Percentiles rank a stretch among this genome's conserved stretches.
phyloP scores from a whole-genome alignment of 1,284 basidiomycete species.

The Sphaerobolus stellatus region DNA sequence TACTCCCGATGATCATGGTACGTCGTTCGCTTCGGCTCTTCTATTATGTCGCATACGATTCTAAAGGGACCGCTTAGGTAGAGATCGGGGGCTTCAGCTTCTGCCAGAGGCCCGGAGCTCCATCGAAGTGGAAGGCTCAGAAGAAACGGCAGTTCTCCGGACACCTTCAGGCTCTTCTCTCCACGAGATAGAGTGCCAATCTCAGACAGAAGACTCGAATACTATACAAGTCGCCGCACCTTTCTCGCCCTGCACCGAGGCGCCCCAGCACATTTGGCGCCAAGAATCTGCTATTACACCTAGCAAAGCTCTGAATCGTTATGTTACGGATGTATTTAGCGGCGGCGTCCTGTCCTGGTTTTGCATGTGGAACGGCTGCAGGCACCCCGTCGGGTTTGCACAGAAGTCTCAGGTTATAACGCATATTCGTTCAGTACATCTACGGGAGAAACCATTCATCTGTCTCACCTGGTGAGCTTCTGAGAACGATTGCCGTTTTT shows the following conservation, averaged over 20 bases:
- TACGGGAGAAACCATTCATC: slow-evolving; percentile 3
- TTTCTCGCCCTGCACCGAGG: background rate
- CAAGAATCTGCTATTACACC: background rate
- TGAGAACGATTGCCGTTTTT: background rate
- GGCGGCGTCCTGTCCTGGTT: background rate
- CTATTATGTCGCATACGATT: background rate
- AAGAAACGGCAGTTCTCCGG: too few relatives aligned
- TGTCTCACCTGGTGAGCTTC: slow-evolving; percentile 2
- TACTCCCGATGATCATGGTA: background rate
- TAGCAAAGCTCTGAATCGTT: background rate
- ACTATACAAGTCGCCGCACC: background rate
- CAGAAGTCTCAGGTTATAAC: background rate
- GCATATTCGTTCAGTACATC: slow-evolving; percentile 4
- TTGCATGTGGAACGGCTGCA: slow-evolving; percentile 1
- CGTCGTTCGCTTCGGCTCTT: background rate
- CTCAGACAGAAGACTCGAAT: too few relatives aligned
- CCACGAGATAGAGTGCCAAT: too few relatives aligned
- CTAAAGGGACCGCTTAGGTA: background rate
- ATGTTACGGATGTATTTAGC: background rate
- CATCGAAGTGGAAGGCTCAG: too few relatives aligned
- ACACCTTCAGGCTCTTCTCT: too few relatives aligned
- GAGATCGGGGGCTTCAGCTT: background rate
- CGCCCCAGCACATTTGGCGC: background rate
- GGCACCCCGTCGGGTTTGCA: background rate
- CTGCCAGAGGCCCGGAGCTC: background rate